Base-by-base conservation (phyloP, 169 alveolate species). In the Perkinsus marinus region DNA sequence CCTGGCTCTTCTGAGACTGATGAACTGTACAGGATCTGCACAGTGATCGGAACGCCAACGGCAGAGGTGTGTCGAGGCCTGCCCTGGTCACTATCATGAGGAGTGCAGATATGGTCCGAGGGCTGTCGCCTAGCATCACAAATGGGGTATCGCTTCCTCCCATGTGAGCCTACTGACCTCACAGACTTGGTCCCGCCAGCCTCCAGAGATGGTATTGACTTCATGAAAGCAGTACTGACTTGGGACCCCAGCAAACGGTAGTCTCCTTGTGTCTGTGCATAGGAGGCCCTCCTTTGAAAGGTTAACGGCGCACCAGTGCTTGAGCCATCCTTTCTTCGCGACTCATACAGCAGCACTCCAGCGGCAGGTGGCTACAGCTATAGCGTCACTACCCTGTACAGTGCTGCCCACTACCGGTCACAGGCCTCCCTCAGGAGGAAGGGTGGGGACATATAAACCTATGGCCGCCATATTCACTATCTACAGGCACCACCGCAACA, bases 11-110 rank as follows among this genome's bases (percentile, higher is more conserved):
- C 95, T 0, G 97, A 96, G 90, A 92, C 92, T 38, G 97, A 96
- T 92, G 94, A 97, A 94, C 93, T 97, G 94, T 93, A 89, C 91
- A 96, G 96, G 94, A 92, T 95, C 13, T 95, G 97, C 90, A 93
- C 95, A 90, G 95, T 96, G 13, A 90, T 97, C 69, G 99, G 99
- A 39, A 96, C 98, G 38, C 98, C 98, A 19, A 93, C 95, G 90
- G 90, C 92, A 91, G 92, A 95, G 93, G 69, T 96, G 97, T 96
- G 95, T 94, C 38, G 96, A 95, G 91, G 96, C 79, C 79, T 13
- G 3, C 79, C 3, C 79, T 19, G 5, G 79, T 5, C 26, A 2
- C 79, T 19, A 30, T 57, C 5, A 13, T 0, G 79, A 6, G 26
- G 79, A 26, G 37, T 16, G 89, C 68, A 92, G 39, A 91, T 68